Evolutionary conservation across 768 basidiomycete genomes (phyloP).

Genomic region (Mycena belliarum): DNA sequence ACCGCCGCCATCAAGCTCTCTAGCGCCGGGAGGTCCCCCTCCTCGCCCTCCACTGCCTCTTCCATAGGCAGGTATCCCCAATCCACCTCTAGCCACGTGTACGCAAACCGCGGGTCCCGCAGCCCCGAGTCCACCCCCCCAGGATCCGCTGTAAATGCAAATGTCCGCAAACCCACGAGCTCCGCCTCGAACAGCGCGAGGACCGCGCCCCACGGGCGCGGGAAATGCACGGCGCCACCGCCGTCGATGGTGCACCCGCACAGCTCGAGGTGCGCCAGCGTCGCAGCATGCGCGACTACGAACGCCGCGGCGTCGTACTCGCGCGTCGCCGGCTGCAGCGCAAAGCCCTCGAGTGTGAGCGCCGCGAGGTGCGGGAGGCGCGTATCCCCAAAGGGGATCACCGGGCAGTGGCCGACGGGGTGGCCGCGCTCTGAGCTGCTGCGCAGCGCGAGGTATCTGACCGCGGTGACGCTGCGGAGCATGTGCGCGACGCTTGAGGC

Average conservation of each 20-base stretch:
- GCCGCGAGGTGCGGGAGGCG: not conserved
- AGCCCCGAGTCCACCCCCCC: not conserved
- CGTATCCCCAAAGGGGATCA: not conserved
- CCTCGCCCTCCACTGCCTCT: not conserved
- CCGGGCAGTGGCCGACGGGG: not conserved
- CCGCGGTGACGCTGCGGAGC: not conserved
- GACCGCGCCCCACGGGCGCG: conserved; percentile 7
- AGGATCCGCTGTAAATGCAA: not conserved
- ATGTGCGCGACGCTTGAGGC: not conserved
- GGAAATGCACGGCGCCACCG: not conserved
- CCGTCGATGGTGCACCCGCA: not conserved
- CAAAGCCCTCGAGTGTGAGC: not conserved
- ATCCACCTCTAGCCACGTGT: not conserved
- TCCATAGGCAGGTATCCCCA: not conserved
- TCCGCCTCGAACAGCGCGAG: not conserved
- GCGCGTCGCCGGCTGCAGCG: not conserved
- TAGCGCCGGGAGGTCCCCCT: not conserved
- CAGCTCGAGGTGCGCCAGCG: conserved; percentile 3
- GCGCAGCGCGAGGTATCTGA: not conserved
- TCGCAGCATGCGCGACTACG: conserved; percentile 9
- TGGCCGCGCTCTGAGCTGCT: no score
- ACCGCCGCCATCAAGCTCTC: conserved; percentile 33
- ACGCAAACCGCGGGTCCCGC: not conserved
- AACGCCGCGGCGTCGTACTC: not conserved
- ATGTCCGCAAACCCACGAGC: not conserved